A percentile compares a stretch with the other conserved stretches of the same genome.
Conservation (phyloP, 148 eudicot species). For the Fagopyrum tataricum region DNA sequence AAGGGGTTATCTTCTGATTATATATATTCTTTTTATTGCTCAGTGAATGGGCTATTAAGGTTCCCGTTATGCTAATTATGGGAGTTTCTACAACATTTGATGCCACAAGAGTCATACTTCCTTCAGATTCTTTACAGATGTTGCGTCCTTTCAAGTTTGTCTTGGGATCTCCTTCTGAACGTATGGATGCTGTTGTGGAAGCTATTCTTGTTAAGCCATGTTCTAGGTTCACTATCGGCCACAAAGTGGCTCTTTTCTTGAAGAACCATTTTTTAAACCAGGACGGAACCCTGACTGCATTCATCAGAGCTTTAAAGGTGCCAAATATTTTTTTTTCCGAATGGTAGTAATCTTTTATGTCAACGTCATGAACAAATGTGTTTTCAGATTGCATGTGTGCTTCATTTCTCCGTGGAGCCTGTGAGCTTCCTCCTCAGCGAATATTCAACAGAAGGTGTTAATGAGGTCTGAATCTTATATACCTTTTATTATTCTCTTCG, state of each 20-base stretch:
- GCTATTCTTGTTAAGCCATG: constrained; percentile 59
- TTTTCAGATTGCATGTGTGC: constrained; percentile 63
- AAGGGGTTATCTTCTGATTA: not conserved
- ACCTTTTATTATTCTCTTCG: constrained; percentile 4
- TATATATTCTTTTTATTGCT: constrained; percentile 11
- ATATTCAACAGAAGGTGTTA: constrained; percentile 33
- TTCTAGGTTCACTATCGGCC: constrained; percentile 56
- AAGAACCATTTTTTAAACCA: constrained; percentile 73
- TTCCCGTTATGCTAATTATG: constrained; percentile 71
- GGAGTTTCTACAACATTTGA: constrained; percentile 80
- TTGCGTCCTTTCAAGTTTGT: constrained; percentile 45
- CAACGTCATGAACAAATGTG: constrained; percentile 11
- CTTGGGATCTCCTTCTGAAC: constrained; percentile 70
- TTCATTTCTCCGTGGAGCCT: constrained; percentile 59
- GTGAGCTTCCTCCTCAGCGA: constrained; percentile 50
- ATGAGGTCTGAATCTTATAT: constrained; percentile 37
- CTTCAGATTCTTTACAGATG: constrained; percentile 46
- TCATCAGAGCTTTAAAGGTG: constrained; percentile 80
- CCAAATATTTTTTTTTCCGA: not conserved
- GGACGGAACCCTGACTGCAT: constrained; percentile 84
- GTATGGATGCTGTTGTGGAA: constrained; percentile 75
- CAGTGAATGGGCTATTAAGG: constrained; percentile 91
- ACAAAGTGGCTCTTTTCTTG: constrained; percentile 69
- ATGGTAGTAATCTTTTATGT: constrained; percentile 2
- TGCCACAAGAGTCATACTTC: constrained; percentile 50